Conservation (phyloP, 768 basidiomycete genomes). For the Boletellus ananiceps region DNA sequence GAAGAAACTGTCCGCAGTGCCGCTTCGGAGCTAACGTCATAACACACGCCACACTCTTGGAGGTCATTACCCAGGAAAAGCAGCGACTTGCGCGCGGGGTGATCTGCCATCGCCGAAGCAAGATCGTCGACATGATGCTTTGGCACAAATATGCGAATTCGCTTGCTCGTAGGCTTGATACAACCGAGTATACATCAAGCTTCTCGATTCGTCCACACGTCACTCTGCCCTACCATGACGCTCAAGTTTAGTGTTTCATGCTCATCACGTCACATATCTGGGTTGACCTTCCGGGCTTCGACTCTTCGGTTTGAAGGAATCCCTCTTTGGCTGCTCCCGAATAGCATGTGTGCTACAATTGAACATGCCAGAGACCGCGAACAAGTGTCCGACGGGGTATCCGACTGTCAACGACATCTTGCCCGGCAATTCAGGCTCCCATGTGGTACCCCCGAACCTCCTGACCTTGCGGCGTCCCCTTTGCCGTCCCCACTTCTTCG, state of each 20-base stretch:
- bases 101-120: conserved; percentile 13
- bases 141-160: neutral
- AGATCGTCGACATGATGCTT: conserved; percentile 9
- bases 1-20: neutral
- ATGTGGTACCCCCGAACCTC: neutral
- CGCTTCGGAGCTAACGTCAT: neutral
- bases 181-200: neutral
- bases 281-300: neutral
- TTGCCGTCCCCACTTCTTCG: neutral
- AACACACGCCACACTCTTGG: neutral
- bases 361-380: neutral
- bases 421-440: neutral
- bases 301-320: too few relatives aligned
- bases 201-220: neutral
- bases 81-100: conserved; percentile 2
- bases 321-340: too few relatives aligned
- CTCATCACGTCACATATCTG: neutral
- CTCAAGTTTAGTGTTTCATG: neutral
- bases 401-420: neutral
- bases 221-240: neutral
- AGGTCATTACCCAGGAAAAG: neutral
- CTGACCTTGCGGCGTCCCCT: neutral
- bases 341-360: neutral
- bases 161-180: neutral
- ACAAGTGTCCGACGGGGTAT: neutral